Conservation (phyloP, 73 alveolate genomes). For the Tetrahymena borealis region DNA sequence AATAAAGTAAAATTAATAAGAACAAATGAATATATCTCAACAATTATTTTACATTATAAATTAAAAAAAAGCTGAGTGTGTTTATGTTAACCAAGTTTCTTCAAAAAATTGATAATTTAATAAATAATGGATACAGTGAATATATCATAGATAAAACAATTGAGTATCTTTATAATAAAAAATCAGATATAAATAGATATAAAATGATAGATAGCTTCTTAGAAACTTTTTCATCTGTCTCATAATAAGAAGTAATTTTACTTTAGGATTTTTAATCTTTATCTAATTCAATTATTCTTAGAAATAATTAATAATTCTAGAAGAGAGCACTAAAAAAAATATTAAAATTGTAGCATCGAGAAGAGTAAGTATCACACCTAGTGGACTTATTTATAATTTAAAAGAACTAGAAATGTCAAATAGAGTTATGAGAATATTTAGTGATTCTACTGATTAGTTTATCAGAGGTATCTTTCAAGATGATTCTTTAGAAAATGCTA, state of each 20-base stretch:
- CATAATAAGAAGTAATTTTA: neutral
- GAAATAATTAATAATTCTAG: neutral
- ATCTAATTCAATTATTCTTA: neutral
- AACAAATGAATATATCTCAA: neutral
- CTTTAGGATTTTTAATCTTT: neutral
- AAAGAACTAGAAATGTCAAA: conserved; percentile 49
- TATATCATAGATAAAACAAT: neutral
- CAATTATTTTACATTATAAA: neutral
- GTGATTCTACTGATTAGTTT: conserved; percentile 50
- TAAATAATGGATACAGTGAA: neutral
- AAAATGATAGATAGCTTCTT: neutral
- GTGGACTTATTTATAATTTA: conserved; percentile 8
- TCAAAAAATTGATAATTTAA: neutral
- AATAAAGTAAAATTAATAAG: neutral
- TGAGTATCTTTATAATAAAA: neutral
- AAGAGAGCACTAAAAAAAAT: neutral
- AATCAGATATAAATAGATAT: neutral
- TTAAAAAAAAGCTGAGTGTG: neutral
- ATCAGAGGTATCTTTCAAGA: conserved; percentile 66
- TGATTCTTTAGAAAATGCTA: conserved; percentile 61
- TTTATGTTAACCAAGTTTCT: neutral
- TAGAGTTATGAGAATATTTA: conserved; percentile 60
- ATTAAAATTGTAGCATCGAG: neutral
- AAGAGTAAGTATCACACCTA: conserved; percentile 32
- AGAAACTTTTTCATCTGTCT: neutral